These are phyloP conservation scores for Vigna radiata DNA, from an alignment of 306 rosid species.

Conservation along the genomic window DNA sequence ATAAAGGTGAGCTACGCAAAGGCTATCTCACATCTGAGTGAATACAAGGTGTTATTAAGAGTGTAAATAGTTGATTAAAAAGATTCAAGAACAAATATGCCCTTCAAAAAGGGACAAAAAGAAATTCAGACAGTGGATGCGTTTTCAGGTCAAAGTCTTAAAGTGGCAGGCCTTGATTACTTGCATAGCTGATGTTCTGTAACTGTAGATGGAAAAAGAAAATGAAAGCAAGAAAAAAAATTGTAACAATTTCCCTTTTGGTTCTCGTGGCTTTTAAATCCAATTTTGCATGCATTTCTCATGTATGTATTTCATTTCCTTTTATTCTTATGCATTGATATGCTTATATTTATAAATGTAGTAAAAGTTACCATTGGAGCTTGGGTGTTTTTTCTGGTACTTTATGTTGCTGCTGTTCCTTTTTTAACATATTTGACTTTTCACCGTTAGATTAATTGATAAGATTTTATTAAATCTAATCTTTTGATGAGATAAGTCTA, in stretches of 20 bases:
- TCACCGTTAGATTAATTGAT: no score
- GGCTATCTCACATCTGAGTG: slow-evolving; percentile 59
- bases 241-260: slow-evolving; percentile 39
- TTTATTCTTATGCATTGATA: no score
- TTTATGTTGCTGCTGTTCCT: no score
- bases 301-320: no score
- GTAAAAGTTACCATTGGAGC: no score
- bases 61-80: slow-evolving; percentile 81
- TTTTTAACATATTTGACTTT: no score
- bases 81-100: slow-evolving; percentile 41
- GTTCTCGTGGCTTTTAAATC: neutral
- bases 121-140: slow-evolving; percentile 45
- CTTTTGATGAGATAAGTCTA: no score
- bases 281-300: no score
- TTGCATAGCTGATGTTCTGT: slow-evolving; percentile 64
- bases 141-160: slow-evolving; percentile 80
- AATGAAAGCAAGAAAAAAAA: slow-evolving; percentile 5
- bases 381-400: no score
- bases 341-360: no score
- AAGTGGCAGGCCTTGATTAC: slow-evolving; percentile 77
- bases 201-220: slow-evolving; percentile 48
- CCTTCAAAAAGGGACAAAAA: neutral
- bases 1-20: slow-evolving; percentile 58
- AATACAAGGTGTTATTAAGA: slow-evolving; percentile 55
- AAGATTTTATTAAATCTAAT: no score